Percentiles rank a stretch among this genome's conserved stretches.
These are phyloP conservation scores for Rubroboletus pulcherrimus DNA, from an alignment of 768 basidiomycete genomes.

Conservation along the genomic window DNA sequence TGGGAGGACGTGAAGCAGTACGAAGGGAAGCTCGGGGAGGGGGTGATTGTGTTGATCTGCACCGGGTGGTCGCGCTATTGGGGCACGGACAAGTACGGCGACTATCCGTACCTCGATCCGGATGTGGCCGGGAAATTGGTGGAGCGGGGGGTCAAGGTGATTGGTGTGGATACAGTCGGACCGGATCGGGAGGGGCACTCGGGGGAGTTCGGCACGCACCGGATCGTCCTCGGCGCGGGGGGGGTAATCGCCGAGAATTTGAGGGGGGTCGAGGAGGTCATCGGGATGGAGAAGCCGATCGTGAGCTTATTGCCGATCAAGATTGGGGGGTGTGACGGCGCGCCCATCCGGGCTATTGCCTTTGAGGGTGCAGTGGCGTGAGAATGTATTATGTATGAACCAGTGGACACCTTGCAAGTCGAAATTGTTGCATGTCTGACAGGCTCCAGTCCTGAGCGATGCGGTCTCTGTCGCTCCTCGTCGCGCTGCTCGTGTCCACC, in stretches of 20 bases:
- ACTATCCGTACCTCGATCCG: constrained; percentile 57
- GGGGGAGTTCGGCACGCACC: constrained; percentile 39
- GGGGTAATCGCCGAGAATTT: constrained; percentile 70
- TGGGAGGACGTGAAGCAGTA: constrained; percentile 49
- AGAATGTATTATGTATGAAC: constrained; percentile 11
- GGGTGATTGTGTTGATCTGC: constrained; percentile 48
- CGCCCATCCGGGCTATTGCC: constrained; percentile 63
- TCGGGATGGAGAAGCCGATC: constrained; percentile 32
- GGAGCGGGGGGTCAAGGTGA: constrained; percentile 46
- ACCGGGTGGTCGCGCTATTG: constrained; percentile 65
- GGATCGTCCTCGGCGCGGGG: constrained; percentile 53
- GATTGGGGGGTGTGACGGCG: constrained; percentile 57
- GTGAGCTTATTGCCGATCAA: constrained; percentile 58
- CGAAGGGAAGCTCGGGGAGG: constrained; percentile 36
- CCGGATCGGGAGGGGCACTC: constrained; percentile 46
- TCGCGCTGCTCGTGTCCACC: constrained; percentile 32
- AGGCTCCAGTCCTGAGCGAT: constrained; percentile 1
- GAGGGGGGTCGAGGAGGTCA: constrained; percentile 46
- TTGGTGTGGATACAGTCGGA: constrained; percentile 61
- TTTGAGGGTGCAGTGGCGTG: constrained; percentile 13
- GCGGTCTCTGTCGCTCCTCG: constrained; percentile 25
- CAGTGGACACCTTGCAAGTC: no score
- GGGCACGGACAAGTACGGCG: constrained; percentile 44
- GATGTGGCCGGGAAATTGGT: constrained; percentile 49
- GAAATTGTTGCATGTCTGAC: no score